Conservation (phyloP, 2,329 filamentous ascomycete species). For the Rutstroemia sydowiana region DNA sequence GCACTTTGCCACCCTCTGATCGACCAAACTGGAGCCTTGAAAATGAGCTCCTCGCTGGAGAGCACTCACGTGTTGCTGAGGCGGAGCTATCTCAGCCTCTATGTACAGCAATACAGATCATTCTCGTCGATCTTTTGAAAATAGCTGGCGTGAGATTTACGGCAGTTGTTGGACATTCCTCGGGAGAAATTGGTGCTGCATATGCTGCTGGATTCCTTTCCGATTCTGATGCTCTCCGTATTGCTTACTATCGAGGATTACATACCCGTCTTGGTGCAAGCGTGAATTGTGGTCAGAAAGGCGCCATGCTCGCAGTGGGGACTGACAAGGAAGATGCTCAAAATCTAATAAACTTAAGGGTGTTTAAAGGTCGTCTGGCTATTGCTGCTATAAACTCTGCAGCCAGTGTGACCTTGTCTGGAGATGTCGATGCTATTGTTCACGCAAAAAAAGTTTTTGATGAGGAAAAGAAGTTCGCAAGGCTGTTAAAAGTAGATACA, state of each 20-base stretch:
- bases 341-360: not conserved
- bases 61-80: too few species aligned
- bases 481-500: not conserved
- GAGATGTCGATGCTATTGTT: slow-evolving; percentile 19
- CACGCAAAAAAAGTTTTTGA: slow-evolving; percentile 10
- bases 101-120: slow-evolving; percentile 41
- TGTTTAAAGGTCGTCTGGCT: slow-evolving; percentile 14
- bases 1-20: too few species aligned
- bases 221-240: too few species aligned
- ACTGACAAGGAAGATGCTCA: slow-evolving; percentile 11
- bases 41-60: too few species aligned
- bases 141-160: slow-evolving; percentile 28
- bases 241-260: slow-evolving; percentile 15
- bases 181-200: slow-evolving; percentile 26
- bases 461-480: slow-evolving; percentile 13
- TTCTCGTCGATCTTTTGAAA: slow-evolving; percentile 36
- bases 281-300: not conserved
- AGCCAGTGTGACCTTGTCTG: slow-evolving; percentile 24
- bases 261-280: not conserved
- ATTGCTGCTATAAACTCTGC: slow-evolving; percentile 30
- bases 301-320: slow-evolving; percentile 18
- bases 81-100: slow-evolving; percentile 29
- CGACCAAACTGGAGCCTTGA: too few species aligned
- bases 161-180: slow-evolving; percentile 26
- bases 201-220: too few species aligned